Base-by-base conservation (phyloP, 1,284 basidiomycete species). In the Trichosporon faecale region DNA sequence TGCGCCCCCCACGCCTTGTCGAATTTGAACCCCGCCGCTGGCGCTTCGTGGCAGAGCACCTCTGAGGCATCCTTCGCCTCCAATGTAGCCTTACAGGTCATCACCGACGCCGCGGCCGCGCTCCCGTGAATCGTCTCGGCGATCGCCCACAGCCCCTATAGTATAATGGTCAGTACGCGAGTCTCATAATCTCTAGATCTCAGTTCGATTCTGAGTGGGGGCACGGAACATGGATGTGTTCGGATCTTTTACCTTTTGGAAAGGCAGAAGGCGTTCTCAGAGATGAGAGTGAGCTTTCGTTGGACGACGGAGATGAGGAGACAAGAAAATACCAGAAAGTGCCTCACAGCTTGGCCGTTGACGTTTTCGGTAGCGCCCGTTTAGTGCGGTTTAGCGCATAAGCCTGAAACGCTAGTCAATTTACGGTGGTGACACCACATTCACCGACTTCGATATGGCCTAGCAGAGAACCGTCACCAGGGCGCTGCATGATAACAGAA, bases 161-260 rank as follows among this genome's bases (percentile, higher is more conserved):
- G 49, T 52, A 52, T 52, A 52, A 52, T 52, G 49, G 49, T 52
- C 23, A 52, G 49, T 52, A 52, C 49, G 49, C 49, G 49, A 52
- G 49, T 52, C 49, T 52, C 49, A 52, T 52, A 52, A 52, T 52
- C 49, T 52, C 49, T 52, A 52, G 49, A 52, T 52, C 49, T 52
- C 49, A 52, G 49, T 52, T 52, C 49, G 49, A 52, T 52, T 52
- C 49, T 52, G 49, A 52, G 49, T 52, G 49, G 49, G 49, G 49
- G 49, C 49, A 52, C 49, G 49, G 21, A 52, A 52, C 21, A 52
- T 21, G 49, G 5, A 25, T 11, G 49, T 52, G 49, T 52, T 52
- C 49, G 11, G 8, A 23, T 2, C 49, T 52, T 52, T 52, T 52
- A 25, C 40, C 49, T 52, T 52, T 52, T 52, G 9, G 21, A 12